Percentiles rank a stretch among this genome's conserved stretches.
Conservation (phyloP, 257 asterid species). For the Capsicum pubescens region DNA sequence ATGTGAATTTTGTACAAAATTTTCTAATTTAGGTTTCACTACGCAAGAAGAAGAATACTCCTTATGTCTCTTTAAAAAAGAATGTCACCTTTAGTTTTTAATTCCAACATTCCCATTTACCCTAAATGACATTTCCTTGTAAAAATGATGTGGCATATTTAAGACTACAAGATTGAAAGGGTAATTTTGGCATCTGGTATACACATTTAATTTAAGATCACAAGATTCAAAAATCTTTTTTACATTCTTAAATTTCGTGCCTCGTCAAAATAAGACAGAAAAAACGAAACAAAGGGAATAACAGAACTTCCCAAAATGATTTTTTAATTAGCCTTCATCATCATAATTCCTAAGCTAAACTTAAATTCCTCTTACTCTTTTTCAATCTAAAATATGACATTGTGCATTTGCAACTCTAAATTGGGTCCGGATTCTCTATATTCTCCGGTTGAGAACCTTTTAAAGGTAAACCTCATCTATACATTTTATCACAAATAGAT, state of each 20-base stretch:
- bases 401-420: neutral
- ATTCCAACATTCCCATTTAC: neutral
- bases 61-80: neutral
- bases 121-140: neutral
- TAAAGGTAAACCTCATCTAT: neutral
- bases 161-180: neutral
- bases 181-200: neutral
- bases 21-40: neutral
- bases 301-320: neutral
- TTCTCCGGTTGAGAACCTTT: neutral
- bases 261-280: neutral
- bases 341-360: conserved; percentile 4
- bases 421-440: neutral
- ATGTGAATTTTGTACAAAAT: neutral
- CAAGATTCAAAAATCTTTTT: neutral
- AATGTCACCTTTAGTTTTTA: neutral
- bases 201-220: neutral
- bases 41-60: neutral
- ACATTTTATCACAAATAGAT: neutral
- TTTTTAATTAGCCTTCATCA: neutral
- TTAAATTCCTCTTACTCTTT: neutral
- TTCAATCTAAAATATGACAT: neutral
- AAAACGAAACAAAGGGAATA: neutral
- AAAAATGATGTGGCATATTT: neutral
- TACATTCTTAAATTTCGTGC: neutral